phyloP scores from a whole-genome alignment of 2,329 filamentous ascomycete species.

The Botryotinia narcissicola region DNA sequence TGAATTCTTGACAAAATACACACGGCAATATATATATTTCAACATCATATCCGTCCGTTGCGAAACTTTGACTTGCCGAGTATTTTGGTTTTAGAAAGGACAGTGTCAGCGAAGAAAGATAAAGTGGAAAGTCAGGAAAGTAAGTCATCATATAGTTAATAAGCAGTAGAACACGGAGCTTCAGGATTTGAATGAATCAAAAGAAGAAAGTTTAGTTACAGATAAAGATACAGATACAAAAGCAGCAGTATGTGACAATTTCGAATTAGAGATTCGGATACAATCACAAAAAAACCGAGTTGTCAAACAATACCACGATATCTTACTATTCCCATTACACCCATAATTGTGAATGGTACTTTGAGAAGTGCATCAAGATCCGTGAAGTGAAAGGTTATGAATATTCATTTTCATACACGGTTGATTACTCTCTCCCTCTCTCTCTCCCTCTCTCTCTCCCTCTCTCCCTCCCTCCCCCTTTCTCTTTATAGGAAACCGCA shows the following conservation, averaged over 20 bases:
- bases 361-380: too few species aligned
- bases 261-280: background rate
- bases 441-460: too few species aligned
- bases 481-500: too few species aligned
- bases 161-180: background rate
- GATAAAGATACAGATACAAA: background rate
- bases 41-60: background rate
- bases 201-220: background rate
- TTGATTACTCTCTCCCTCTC: too few species aligned
- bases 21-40: background rate
- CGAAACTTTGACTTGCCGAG: background rate
- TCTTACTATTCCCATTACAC: too few species aligned
- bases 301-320: too few species aligned
- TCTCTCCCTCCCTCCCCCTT: too few species aligned
- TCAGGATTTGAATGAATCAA: background rate
- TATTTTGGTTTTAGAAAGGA: too few species aligned
- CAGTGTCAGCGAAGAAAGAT: background rate
- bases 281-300: too few species aligned
- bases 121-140: background rate
- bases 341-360: too few species aligned
- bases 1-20: background rate
- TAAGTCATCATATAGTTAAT: background rate
- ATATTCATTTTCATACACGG: too few species aligned
- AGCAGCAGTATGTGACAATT: background rate
- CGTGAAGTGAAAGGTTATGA: too few species aligned